Percentiles rank a stretch among this genome's conserved stretches.
These are phyloP conservation scores for Cenchrus americanus DNA, from an alignment of 176 grass and related monocot species.

Conservation along the genomic window DNA sequence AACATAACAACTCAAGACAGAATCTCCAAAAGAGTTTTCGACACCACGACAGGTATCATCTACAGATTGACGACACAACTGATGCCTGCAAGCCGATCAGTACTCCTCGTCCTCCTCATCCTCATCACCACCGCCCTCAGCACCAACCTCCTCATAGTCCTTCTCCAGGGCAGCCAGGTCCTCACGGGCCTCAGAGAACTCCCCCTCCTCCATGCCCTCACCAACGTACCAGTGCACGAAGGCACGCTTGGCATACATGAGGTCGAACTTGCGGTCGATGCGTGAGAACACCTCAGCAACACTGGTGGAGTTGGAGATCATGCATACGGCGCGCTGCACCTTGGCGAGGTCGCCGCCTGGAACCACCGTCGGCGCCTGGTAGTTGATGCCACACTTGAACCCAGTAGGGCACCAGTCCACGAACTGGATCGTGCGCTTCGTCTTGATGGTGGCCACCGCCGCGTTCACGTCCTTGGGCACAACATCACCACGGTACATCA, in stretches of 20 bases:
- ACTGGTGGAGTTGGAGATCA: constrained; percentile 92
- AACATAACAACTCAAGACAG: not conserved
- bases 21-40: not conserved
- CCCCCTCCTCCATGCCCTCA: constrained; percentile 54
- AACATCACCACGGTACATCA: constrained; percentile 90
- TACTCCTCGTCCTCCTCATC: constrained; percentile 46
- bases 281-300: constrained; percentile 81
- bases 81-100: constrained; percentile 28
- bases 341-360: constrained; percentile 79
- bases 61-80: not conserved
- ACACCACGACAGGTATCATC: not conserved
- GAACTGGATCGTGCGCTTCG: constrained; percentile 87
- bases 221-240: constrained; percentile 55
- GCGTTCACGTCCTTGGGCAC: constrained; percentile 91
- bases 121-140: constrained; percentile 30
- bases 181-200: constrained; percentile 55
- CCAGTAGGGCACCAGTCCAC: constrained; percentile 90
- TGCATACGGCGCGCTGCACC: constrained; percentile 82
- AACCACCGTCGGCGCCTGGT: constrained; percentile 77
- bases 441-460: constrained; percentile 79
- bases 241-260: constrained; percentile 86
- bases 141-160: constrained; percentile 52
- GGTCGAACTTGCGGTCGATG: constrained; percentile 90
- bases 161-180: constrained; percentile 54
- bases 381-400: constrained; percentile 92